Evolutionary conservation across 805 yeast genomes (phyloP), one percentile per base, ranked within the genome.

Genomic region (Saccharomycopsis sp.): DNA sequence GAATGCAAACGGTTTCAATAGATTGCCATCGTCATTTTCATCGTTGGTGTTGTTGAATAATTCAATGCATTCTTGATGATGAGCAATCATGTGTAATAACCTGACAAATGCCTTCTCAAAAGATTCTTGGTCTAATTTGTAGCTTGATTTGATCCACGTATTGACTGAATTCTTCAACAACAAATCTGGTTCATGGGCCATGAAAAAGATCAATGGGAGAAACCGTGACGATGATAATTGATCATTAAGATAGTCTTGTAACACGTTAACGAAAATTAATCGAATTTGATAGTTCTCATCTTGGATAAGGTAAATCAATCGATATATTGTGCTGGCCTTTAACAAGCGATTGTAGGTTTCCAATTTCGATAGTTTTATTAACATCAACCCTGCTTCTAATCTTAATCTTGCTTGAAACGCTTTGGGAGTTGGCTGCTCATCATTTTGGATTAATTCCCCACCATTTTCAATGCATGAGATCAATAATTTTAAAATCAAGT

Each of bases 121-220:
- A 9, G 65, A 65, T 8, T 79, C 67, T 20, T 71, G 71, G 44
- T 64, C 66, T 45, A 55, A 61, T 21, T 60, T 60, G 50, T 72
- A 71, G 13, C 80, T 68, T 1, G 90, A 80, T 38, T 71, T 68
- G 4, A 85, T 70, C 96, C 96, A 88, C 1, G 81, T 81, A 29
- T 69, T 68, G 0, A 77, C 71, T 33, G 75, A 72, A 1, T 63
- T 59, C 48, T 69, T 74, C 32, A 86, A 57, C 1, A 60, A 60
- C 2, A 53, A 54, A 23, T 74, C 71, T 0, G 94, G 90, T 56
- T 88, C 97, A 56, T 76, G 79, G 0, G 93, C 95, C 54, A 74
- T 68, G 57, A 85, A 81, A 57, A 82, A 85, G 0, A 85, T 64
- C 19, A 85, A 58, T 0, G 87, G 80, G 35, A 83, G 55, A 54